Percentiles rank a stretch among this genome's conserved stretches.
phyloP scores from a whole-genome alignment of 2,329 filamentous ascomycete species.

The Hymenoscyphus scutula region DNA sequence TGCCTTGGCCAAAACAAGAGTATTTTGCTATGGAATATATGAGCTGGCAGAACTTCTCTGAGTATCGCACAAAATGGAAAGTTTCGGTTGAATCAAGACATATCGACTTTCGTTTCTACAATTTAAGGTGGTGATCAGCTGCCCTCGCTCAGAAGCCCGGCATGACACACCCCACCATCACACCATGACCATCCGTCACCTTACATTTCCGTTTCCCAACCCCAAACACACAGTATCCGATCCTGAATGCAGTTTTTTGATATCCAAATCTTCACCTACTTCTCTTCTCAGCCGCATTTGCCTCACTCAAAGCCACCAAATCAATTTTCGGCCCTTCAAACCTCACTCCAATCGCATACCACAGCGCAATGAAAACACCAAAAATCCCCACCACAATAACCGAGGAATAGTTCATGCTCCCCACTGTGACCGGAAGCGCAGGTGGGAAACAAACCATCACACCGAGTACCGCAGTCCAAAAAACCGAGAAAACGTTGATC shows the following conservation, averaged over 20 bases:
- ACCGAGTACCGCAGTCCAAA: neutral
- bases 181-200: no score
- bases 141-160: no score
- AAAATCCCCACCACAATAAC: constrained; percentile 5
- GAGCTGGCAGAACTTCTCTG: no score
- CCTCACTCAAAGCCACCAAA: neutral
- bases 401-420: constrained; percentile 1
- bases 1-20: no score
- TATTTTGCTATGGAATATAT: no score
- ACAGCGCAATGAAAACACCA: neutral
- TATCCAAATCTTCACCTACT: neutral
- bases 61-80: no score
- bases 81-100: no score
- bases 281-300: neutral
- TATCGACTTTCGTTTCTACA: no score
- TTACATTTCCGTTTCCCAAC: neutral
- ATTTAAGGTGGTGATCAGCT: no score
- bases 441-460: constrained; percentile 10
- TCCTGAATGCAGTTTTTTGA: neutral
- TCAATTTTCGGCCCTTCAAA: constrained; percentile 7
- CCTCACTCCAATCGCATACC: neutral
- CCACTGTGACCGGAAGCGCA: neutral
- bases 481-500: constrained; percentile 7
- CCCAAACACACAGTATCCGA: neutral
- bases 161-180: no score